These are phyloP conservation scores for Buxus sempervirens DNA, from an alignment of 164 flowering plant genomes.

Conservation along the genomic window DNA sequence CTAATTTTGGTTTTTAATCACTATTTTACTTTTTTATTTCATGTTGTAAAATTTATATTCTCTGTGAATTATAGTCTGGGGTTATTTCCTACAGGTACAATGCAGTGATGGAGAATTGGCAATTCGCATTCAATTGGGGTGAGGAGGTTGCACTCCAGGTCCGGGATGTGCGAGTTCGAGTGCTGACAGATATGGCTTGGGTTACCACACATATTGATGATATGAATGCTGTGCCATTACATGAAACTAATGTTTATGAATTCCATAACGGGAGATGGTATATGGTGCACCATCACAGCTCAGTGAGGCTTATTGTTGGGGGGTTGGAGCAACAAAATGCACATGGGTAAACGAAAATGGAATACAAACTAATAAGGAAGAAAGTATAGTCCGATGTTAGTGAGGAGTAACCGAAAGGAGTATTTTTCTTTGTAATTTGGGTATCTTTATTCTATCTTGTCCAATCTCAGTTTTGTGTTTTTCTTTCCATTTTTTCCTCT, in stretches of 20 bases:
- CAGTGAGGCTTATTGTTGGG: slow-evolving; percentile 40
- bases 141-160: slow-evolving; percentile 63
- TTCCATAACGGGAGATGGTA: slow-evolving; percentile 68
- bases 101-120: slow-evolving; percentile 74
- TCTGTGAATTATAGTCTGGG: neutral
- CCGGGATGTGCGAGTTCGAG: slow-evolving; percentile 70
- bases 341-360: slow-evolving; percentile 16
- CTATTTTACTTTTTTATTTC: neutral
- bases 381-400: neutral
- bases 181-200: slow-evolving; percentile 87
- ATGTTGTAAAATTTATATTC: neutral
- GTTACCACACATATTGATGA: slow-evolving; percentile 75
- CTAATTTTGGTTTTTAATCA: too few species aligned
- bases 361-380: neutral
- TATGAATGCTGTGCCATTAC: slow-evolving; percentile 45
- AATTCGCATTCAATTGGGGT: slow-evolving; percentile 62
- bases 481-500: neutral
- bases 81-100: slow-evolving; percentile 41
- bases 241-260: slow-evolving; percentile 59
- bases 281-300: slow-evolving; percentile 76
- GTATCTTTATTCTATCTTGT: neutral
- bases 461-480: neutral
- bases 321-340: slow-evolving; percentile 34
- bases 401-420: neutral
- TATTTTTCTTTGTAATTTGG: too few species aligned